Evolutionary conservation across 2,329 filamentous ascomycete genomes (phyloP).

Genomic region (Aspergillus viridinutans): DNA sequence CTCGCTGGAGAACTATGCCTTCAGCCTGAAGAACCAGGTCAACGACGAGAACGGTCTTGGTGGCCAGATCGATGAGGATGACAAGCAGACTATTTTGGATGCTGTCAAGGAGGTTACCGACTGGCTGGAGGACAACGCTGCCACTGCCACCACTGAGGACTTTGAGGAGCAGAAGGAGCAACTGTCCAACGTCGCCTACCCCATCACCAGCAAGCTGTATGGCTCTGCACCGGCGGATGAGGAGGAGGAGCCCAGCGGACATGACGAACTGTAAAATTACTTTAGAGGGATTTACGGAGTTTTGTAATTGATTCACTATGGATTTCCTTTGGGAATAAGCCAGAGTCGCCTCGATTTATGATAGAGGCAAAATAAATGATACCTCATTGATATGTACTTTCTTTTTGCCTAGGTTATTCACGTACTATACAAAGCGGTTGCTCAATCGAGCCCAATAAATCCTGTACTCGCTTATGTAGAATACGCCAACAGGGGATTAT

Average conservation of each 20-base stretch:
- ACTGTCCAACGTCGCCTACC: constrained; percentile 92
- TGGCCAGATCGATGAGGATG: constrained; percentile 96
- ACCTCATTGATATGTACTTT: neutral
- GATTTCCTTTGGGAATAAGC: constrained; percentile 12
- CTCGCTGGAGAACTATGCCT: constrained; percentile 97
- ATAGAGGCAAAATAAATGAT: neutral
- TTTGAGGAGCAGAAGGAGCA: constrained; percentile 99
- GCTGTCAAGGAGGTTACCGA: constrained; percentile 95
- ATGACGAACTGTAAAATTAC: constrained; percentile 72
- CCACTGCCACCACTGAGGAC: constrained; percentile 81
- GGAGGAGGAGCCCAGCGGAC: constrained; percentile 65
- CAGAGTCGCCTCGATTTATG: neutral
- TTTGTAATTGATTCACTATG: constrained; percentile 23
- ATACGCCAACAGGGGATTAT: neutral
- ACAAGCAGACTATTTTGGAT: constrained; percentile 94
- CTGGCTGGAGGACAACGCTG: constrained; percentile 94
- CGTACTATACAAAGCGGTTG: neutral
- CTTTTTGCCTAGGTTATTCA: neutral
- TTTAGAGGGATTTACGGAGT: constrained; percentile 36
- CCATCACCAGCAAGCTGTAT: constrained; percentile 98
- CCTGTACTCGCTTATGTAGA: neutral
- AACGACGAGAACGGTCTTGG: constrained; percentile 95
- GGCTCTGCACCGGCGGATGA: constrained; percentile 60
- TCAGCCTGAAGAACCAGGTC: constrained; percentile 98
- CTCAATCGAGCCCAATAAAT: too few species aligned